Percentiles rank a stretch among this genome's conserved stretches.
phyloP scores from a whole-genome alignment of 768 basidiomycete species.

The Boletus bicolor region DNA sequence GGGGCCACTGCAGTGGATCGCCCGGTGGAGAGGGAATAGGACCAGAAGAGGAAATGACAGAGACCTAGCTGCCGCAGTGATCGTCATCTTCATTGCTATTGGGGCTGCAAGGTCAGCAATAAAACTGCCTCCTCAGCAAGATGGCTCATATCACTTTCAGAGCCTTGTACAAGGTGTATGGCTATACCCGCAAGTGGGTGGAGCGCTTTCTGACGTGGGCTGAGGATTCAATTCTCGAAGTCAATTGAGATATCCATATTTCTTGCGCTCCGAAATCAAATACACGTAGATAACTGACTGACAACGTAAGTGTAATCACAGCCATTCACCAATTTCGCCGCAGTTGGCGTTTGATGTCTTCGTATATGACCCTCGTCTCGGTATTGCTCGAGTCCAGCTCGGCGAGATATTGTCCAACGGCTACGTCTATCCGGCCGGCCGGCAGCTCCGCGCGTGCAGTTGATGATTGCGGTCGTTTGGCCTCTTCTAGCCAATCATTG shows the following conservation, averaged over 20 bases:
- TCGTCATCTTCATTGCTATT: slow-evolving; percentile 55
- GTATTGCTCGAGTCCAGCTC: slow-evolving; percentile 61
- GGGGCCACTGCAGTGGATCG: slow-evolving; percentile 67
- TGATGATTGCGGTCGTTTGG: slow-evolving; percentile 67
- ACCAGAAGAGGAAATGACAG: slow-evolving; percentile 51
- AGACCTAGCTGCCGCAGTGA: slow-evolving; percentile 64
- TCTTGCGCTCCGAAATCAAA: slow-evolving; percentile 10
- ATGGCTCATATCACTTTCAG: slow-evolving; percentile 36
- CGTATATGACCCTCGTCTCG: slow-evolving; percentile 65
- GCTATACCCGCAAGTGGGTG: slow-evolving; percentile 54
- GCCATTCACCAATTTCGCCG: slow-evolving; percentile 64
- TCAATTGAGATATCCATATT: slow-evolving; percentile 38
- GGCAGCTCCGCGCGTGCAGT: slow-evolving; percentile 67
- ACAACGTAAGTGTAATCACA: slow-evolving; percentile 1
- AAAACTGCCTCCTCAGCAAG: background rate
- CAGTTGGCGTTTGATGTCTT: slow-evolving; percentile 67
- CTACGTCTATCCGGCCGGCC: slow-evolving; percentile 69
- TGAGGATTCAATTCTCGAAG: slow-evolving; percentile 80
- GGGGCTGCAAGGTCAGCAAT: slow-evolving; percentile 58
- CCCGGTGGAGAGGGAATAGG: slow-evolving; percentile 58
- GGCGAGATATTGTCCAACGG: slow-evolving; percentile 69
- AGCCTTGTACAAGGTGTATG: slow-evolving; percentile 69
- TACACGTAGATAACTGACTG: slow-evolving; percentile 15
- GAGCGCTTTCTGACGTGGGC: slow-evolving; percentile 64
- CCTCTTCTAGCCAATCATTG: slow-evolving; percentile 76